A percentile compares a stretch with the other conserved stretches of the same genome.
phyloP scores from a whole-genome alignment of 257 asterid species.

The Solanum infundibuliforme region DNA sequence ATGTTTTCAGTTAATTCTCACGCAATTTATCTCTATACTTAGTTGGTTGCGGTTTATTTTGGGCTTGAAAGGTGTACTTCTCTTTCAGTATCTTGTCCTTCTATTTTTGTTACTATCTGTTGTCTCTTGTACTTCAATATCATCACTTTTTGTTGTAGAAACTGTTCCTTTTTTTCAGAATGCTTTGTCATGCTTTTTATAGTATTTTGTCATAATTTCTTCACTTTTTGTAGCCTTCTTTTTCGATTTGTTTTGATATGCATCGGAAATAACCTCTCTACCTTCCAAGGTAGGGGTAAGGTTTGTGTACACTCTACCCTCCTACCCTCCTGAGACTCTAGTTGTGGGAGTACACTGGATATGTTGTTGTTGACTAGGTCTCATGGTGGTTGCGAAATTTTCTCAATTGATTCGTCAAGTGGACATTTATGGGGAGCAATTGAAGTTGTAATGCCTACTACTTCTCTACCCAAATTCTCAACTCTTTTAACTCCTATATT shows the following conservation, averaged over 20 bases:
- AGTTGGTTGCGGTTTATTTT: neutral
- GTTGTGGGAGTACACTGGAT: neutral
- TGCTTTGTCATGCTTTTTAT: neutral
- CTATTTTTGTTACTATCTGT: neutral
- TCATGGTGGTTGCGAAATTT: neutral
- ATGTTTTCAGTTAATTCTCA: neutral
- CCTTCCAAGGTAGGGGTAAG: neutral
- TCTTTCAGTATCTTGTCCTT: neutral
- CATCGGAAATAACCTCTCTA: neutral
- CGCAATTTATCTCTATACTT: neutral
- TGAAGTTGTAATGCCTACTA: neutral
- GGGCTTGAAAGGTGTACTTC: neutral
- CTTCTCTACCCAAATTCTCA: neutral
- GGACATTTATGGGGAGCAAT: neutral
- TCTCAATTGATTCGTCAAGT: neutral
- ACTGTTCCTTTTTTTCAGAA: neutral
- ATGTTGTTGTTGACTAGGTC: neutral
- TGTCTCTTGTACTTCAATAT: neutral
- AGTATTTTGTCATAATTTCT: neutral
- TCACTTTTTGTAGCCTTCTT: neutral
- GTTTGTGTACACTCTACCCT: neutral
- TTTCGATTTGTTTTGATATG: neutral
- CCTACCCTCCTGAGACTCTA: neutral
- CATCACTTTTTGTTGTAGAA: neutral
- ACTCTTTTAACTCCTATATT: neutral